Evolutionary conservation across 805 yeast species (phyloP).

Genomic region (Candida krabiensis): DNA sequence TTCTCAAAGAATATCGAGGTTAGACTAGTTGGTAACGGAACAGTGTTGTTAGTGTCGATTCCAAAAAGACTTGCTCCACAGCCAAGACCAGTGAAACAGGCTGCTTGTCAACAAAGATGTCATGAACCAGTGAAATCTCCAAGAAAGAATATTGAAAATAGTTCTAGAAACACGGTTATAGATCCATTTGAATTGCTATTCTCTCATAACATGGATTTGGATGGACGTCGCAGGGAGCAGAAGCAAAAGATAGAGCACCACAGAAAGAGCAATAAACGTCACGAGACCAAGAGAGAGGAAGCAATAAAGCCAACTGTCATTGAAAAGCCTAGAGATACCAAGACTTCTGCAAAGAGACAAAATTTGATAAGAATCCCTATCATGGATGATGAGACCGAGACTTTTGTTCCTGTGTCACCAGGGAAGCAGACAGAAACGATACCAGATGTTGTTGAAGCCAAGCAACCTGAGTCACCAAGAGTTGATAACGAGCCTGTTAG

Average conservation of each 20-base stretch:
- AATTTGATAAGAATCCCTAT: conserved; percentile 12
- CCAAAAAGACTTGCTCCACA: no score
- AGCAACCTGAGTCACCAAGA: not conserved
- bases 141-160: no score
- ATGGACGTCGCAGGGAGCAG: conserved; percentile 2
- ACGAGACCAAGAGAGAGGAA: no score
- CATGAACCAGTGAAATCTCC: conserved; percentile 2
- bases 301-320: no score
- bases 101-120: conserved; percentile 2
- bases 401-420: not conserved
- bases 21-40: conserved; percentile 21
- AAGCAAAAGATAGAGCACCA: no score
- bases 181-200: no score
- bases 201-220: no score
- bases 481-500: not conserved
- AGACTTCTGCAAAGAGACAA: no score
- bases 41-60: conserved; percentile 19
- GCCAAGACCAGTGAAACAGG: conserved; percentile 1
- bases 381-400: not conserved
- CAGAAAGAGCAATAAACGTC: no score
- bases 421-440: not conserved
- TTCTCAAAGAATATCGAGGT: conserved; percentile 14
- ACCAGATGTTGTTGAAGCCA: not conserved
- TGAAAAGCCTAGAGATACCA: no score
- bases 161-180: no score